Conservation (phyloP, 2,329 filamentous ascomycete species). For the Acrocalymma vagum region DNA sequence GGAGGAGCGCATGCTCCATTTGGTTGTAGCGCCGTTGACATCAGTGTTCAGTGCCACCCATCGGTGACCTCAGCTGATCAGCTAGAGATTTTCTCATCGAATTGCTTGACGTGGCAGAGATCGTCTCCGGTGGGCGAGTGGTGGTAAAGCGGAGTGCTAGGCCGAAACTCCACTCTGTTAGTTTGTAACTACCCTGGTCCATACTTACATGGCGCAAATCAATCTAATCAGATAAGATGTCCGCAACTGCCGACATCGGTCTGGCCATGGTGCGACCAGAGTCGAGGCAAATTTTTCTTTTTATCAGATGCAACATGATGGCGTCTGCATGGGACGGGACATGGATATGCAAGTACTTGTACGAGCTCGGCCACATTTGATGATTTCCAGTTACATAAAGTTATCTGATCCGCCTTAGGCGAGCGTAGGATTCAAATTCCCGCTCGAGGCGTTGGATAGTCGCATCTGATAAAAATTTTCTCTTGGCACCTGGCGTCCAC, state of each 20-base stretch:
- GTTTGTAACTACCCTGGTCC: conserved; percentile 12
- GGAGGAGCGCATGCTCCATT: conserved; percentile 19
- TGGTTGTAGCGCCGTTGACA: conserved; percentile 22
- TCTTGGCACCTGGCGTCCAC: neutral
- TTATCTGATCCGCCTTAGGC: conserved; percentile 22
- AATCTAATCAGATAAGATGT: conserved; percentile 41
- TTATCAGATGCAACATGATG: conserved; percentile 34
- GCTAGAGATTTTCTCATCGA: conserved; percentile 17
- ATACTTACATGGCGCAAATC: conserved; percentile 14
- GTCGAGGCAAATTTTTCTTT: too few species aligned
- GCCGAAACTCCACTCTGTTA: too few species aligned
- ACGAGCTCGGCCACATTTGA: too few species aligned
- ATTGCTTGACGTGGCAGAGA: conserved; percentile 18
- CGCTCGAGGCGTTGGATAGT: conserved; percentile 11
- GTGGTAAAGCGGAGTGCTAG: conserved; percentile 8
- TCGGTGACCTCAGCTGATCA: conserved; percentile 16
- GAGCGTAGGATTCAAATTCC: too few species aligned
- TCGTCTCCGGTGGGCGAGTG: conserved; percentile 20
- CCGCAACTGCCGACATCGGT: conserved; percentile 21
- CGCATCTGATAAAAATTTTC: conserved; percentile 23
- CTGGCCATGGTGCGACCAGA: conserved; percentile 12
- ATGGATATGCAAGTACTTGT: too few species aligned
- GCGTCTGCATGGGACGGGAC: too few species aligned
- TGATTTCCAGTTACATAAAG: conserved; percentile 10
- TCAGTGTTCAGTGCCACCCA: conserved; percentile 12